Base-by-base conservation (phyloP, 306 rosid genomes). In the Pterocarpus macrocarpus region DNA sequence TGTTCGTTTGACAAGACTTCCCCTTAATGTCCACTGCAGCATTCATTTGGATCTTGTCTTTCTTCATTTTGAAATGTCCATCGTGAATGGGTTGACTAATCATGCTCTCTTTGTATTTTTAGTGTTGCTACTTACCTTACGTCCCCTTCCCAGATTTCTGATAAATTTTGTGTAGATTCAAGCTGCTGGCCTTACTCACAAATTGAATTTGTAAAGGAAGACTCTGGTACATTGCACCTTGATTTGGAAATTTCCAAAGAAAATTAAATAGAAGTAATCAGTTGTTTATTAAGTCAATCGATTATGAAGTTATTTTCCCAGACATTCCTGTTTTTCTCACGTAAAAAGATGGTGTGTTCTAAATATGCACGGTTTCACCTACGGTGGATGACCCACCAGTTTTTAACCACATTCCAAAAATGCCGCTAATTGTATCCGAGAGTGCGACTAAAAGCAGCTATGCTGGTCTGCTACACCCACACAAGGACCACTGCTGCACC, bases 251-350 rank as follows among this genome's bases (percentile, higher is more conserved):
- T n/a, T 47, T 59, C n/a, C 22, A 11, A 17, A 28, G 49, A 62
- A 74, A 30, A 44, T 22, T 15, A 61, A 57, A 73, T 73, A 30
- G 53, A 75, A 32, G 65, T 47, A 15, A 62, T 34, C 3, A 12
- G 35, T 32, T 45, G 22, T 64, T 61, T 41, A 10, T 5, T 13
- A 22, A 22, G 28, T 22, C 28, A 22, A 22, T 22, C 28, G 28
- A 43, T 7, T 44, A 4, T 28, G 58, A 33, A 8, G 43, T 56
- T 39, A 43, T 32, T 41, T 32, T 0, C 11, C 11, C 8, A 4
- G 4, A 8, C 16, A 7, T 72, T 53, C 8, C 33, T 4, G 4
- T 14, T 36, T 72, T 72, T 3, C 14, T 17, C 35, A 13, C 28
- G 28, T 22, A 22, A 22, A 22, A 22, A 22, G 0, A 1, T 22